Conservation (phyloP, 257 asterid species). For the Vinca minor region DNA sequence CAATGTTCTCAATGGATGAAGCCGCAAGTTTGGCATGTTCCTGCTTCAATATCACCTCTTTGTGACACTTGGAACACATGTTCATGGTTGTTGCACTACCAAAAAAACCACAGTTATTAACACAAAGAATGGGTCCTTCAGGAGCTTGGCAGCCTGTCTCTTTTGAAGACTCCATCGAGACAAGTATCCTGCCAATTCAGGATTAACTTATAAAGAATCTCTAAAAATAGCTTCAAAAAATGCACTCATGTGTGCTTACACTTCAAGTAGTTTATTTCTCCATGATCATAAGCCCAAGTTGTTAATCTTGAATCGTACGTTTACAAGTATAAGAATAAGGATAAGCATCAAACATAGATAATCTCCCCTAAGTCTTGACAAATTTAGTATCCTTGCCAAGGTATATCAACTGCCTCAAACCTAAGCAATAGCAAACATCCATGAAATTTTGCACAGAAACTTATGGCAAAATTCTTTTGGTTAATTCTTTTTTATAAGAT, state of each 20-base stretch:
- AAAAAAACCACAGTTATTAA: slow-evolving; percentile 30
- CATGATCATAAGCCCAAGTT: too few species aligned
- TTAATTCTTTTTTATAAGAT: too few species aligned
- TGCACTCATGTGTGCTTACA: not conserved
- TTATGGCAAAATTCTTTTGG: too few species aligned
- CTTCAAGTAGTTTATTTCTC: not conserved
- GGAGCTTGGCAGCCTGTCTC: slow-evolving; percentile 32
- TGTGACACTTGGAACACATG: slow-evolving; percentile 35
- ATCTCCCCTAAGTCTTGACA: too few species aligned
- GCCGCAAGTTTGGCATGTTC: slow-evolving; percentile 27
- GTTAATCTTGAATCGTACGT: too few species aligned
- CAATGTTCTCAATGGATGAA: slow-evolving; percentile 23
- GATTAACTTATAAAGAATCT: not conserved
- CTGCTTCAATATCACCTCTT: slow-evolving; percentile 23
- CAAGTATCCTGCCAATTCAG: slow-evolving; percentile 5
- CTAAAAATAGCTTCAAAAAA: not conserved
- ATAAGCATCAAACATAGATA: too few species aligned
- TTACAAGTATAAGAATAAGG: too few species aligned
- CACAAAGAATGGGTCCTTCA: slow-evolving; percentile 26
- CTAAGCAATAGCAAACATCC: too few species aligned
- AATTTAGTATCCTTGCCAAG: too few species aligned
- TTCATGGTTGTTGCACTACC: slow-evolving; percentile 32
- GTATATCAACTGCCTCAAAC: too few species aligned
- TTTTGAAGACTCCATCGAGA: slow-evolving; percentile 24
- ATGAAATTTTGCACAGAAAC: too few species aligned